Conservation (phyloP, 352 stramenopile genomes). For the Phytophthora litchii region DNA sequence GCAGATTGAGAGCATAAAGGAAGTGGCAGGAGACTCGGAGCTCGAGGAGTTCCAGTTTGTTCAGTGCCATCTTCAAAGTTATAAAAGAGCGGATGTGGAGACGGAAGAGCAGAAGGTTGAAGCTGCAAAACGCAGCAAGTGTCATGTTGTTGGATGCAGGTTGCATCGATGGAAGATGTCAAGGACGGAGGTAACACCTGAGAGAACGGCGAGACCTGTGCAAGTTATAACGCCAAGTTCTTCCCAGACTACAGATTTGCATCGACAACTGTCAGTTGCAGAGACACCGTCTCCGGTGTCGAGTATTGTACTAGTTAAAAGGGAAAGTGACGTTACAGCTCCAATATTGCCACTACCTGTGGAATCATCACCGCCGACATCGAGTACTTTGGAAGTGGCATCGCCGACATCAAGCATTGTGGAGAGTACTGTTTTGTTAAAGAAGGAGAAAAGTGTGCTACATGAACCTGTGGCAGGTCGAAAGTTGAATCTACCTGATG, state of each 20-base stretch:
- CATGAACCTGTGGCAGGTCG: constrained; percentile 3
- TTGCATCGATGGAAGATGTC: constrained; percentile 37
- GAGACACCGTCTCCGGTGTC: neutral
- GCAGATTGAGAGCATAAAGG: constrained; percentile 34
- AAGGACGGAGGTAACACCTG: constrained; percentile 1
- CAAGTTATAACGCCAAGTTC: neutral
- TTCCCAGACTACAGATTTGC: neutral
- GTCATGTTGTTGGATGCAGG: constrained; percentile 62
- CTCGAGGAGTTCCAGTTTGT: constrained; percentile 56
- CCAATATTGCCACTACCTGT: neutral
- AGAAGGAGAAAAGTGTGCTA: neutral
- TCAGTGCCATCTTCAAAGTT: constrained; percentile 47
- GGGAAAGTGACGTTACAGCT: neutral
- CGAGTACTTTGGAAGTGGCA: constrained; percentile 3
- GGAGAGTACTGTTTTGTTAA: constrained; percentile 4
- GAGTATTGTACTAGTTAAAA: neutral
- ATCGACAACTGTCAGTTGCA: neutral
- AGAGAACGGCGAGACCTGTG: neutral
- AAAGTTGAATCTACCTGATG: constrained; percentile 52
- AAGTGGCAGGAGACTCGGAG: constrained; percentile 8
- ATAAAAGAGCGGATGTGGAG: neutral
- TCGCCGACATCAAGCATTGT: neutral
- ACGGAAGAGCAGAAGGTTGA: constrained; percentile 15
- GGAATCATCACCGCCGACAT: neutral
- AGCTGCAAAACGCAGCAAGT: constrained; percentile 41